These are phyloP conservation scores for Termitomyces sp. DNA, from an alignment of 768 basidiomycete genomes.

Conservation along the genomic window DNA sequence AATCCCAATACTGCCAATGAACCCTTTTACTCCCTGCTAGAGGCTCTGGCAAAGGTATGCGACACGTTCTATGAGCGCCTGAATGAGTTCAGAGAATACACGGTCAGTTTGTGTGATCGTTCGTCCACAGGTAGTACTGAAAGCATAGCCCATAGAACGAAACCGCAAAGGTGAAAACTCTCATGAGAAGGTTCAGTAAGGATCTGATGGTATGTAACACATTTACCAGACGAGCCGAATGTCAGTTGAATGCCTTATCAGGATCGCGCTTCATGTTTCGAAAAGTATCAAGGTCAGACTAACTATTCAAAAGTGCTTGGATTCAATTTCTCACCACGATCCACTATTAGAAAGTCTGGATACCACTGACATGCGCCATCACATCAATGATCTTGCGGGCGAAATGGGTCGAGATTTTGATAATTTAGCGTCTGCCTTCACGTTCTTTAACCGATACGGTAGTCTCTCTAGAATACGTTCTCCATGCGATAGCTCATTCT, in stretches of 20 bases:
- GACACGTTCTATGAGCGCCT: conserved; percentile 14
- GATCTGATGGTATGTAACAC: conserved; percentile 11
- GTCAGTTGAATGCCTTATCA: background rate
- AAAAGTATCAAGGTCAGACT: conserved; percentile 8
- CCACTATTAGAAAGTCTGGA: background rate
- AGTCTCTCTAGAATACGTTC: background rate
- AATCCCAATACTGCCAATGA: background rate
- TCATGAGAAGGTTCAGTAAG: conserved; percentile 11
- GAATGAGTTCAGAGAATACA: conserved; percentile 20
- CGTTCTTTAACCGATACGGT: conserved; percentile 19
- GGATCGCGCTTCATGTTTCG: conserved; percentile 16
- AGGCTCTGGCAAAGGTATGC: conserved; percentile 11
- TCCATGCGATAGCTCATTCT: background rate
- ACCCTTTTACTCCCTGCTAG: conserved; percentile 9
- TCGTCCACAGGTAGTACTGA: background rate
- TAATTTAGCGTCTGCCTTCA: conserved; percentile 10
- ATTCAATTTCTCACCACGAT: background rate
- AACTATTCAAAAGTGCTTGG: background rate
- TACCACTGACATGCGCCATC: conserved; percentile 8
- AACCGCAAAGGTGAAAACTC: conserved; percentile 9
- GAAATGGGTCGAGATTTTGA: conserved; percentile 14
- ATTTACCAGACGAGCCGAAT: background rate
- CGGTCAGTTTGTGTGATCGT: conserved; percentile 13
- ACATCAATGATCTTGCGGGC: conserved; percentile 16
- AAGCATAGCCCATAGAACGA: background rate